Evolutionary conservation across 352 stramenopile genomes (phyloP), one percentile per base, ranked within the genome.

Genomic region (Phytophthora tentaculata): DNA sequence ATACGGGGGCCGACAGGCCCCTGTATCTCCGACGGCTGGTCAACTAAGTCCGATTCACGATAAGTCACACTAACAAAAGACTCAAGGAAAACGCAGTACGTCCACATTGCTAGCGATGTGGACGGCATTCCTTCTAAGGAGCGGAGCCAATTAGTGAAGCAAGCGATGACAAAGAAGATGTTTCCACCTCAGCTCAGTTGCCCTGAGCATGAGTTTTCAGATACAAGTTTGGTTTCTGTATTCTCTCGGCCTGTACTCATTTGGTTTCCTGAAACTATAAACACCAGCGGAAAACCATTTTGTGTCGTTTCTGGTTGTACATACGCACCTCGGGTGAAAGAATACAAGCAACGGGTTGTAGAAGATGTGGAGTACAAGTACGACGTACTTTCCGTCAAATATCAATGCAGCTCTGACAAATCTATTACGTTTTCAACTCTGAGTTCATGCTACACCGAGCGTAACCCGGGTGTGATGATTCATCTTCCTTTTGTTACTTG

Each of bases 381-480:
- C 26, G 17, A 64, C 48, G n/a, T 64, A 26, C 47, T 64, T 9
- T 64, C 56, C 17, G n/a, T 51, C 8, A 64, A 64, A 19, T 64
- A 44, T 19, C 12, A 52, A 32, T 64, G 29, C 57, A 29, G 32
- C 10, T 39, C 5, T 20, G 45, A 14, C 14, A 43, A 47, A 2
- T 44, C 26, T 28, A 47, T 32, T 12, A 22, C 9, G 2, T 49
- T 50, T 56, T 51, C 35, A 20, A 64, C 57, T 12, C 10, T 51
- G 29, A 32, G 32, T 5, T 2, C 28, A 9, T 23, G 22, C 14
- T 20, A 22, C 13, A 45, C 16, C 17, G 19, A n/a, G 12, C 39
- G 32, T 39, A 14, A 39, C 32, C 2, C 32, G 8, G 32, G 14
- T 14, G 32, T 39, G 12, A 39, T 39, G 32, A 39, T 39, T 16